Conservation (phyloP, 352 stramenopile genomes). For the Phytophthora kernoviae region DNA sequence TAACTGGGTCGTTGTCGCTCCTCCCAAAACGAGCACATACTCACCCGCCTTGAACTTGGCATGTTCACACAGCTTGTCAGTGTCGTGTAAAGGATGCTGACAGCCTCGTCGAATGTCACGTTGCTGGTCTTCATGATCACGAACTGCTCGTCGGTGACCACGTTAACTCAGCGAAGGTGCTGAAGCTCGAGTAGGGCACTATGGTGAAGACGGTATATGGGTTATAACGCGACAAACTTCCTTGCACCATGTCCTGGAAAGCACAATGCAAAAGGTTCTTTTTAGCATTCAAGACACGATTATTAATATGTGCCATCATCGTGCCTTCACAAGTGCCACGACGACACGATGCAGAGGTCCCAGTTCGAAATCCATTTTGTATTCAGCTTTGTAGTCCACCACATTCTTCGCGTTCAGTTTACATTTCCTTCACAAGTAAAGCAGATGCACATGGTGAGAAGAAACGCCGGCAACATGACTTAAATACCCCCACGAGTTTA, state of each 20-base stretch:
- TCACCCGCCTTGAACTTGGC: slow-evolving; percentile 24
- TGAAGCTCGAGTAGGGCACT: slow-evolving; percentile 26
- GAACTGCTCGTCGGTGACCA: slow-evolving; percentile 31
- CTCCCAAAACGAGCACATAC: slow-evolving; percentile 54
- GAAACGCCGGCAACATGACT: neutral
- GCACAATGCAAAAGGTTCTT: neutral
- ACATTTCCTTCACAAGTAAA: neutral
- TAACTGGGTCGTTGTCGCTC: slow-evolving; percentile 61
- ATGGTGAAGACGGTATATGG: slow-evolving; percentile 47
- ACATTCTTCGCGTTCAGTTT: neutral
- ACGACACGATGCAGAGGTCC: too few species aligned
- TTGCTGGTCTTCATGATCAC: slow-evolving; percentile 44
- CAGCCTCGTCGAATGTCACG: slow-evolving; percentile 50
- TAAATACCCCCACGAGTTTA: neutral
- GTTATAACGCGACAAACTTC: neutral
- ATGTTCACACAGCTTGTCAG: slow-evolving; percentile 46
- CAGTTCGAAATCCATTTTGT: too few species aligned
- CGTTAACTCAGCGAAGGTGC: slow-evolving; percentile 55
- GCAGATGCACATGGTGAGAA: too few species aligned
- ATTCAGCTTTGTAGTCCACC: neutral
- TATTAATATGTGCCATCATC: neutral
- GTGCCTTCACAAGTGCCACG: too few species aligned
- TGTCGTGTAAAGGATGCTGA: slow-evolving; percentile 43
- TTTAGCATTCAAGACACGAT: neutral
- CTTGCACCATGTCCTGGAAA: neutral